phyloP scores from a whole-genome alignment of 2,329 filamentous ascomycete species.

The Dactylonectria macrodidyma region DNA sequence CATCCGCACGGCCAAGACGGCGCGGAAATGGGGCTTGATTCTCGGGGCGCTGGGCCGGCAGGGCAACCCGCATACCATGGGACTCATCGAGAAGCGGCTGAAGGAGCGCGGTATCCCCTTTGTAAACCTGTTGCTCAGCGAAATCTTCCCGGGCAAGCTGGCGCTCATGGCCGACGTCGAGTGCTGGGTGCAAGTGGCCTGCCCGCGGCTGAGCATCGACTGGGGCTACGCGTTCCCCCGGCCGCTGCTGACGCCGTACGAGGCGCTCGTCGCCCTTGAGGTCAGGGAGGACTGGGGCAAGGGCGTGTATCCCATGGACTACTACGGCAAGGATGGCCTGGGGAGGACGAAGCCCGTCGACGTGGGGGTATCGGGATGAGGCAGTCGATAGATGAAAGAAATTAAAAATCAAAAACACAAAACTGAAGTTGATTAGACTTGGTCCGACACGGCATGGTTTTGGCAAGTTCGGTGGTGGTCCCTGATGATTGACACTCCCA shows the following conservation, averaged over 20 bases:
- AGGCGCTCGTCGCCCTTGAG: constrained; percentile 91
- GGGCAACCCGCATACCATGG: constrained; percentile 94
- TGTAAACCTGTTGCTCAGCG: constrained; percentile 88
- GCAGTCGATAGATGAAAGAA: not conserved
- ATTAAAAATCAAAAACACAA: not conserved
- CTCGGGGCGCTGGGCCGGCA: constrained; percentile 93
- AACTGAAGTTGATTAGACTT: constrained; percentile 14
- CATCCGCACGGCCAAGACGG: constrained; percentile 80
- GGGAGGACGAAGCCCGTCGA: constrained; percentile 78
- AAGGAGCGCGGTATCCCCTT: constrained; percentile 81
- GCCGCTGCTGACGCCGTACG: constrained; percentile 92
- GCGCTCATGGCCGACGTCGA: constrained; percentile 95
- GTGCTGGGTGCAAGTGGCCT: constrained; percentile 98
- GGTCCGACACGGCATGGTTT: not conserved
- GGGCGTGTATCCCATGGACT: constrained; percentile 96
- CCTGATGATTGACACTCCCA: no score
- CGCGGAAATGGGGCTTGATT: constrained; percentile 94
- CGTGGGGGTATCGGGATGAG: constrained; percentile 43
- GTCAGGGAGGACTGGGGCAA: constrained; percentile 82
- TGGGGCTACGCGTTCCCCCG: constrained; percentile 97
- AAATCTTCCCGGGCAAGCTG: constrained; percentile 97
- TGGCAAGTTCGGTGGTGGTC: not conserved
- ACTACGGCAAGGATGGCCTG: constrained; percentile 92
- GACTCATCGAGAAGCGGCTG: constrained; percentile 85
- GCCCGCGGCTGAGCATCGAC: constrained; percentile 96